Base-by-base conservation (phyloP, 2,329 filamentous ascomycete genomes). In the Aureobasidium pullulans region DNA sequence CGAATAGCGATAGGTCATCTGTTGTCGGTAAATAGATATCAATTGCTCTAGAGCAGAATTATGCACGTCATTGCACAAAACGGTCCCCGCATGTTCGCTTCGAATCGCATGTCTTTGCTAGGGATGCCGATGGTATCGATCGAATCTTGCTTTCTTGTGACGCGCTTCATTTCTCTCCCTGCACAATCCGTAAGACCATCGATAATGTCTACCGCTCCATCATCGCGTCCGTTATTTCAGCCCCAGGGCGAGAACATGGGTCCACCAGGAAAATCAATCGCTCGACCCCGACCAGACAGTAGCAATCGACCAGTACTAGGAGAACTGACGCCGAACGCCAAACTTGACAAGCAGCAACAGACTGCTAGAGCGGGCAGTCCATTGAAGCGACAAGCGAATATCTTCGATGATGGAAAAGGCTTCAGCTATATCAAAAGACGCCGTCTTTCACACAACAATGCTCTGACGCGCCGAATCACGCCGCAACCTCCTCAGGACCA, bases 391-490 rank as follows among this genome's bases (percentile, higher is more conserved):
- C 68, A 62, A 48, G 68, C 68, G 5, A 65, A 70, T 8, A 60
- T 65, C 28, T 63, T 68, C 39, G 66, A 71, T 37, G 64, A 65
- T n/a, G 65, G 60, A 9, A 62, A 66, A 32, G 70, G 70, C 39
- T 66, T 72, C 62, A 69, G 57, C 32, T 72, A 72, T 60, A 62
- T 72, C 37, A 72, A 72, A 66, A 66, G 63, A 58, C 62, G 70
- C 42, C 64, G 64, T 32, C 60, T 64, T 11, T 62, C 59, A 15
- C 57, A 50, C 47, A 48, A 37, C 39, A 48, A 50, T 23, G 43
- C 46, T n/a, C 31, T 47, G 36, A 49, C 46, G 44, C 43, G 37
- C 29, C 36, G 56, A 40, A 40, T 29, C 43, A 43, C 39, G 15
- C 43, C 50, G 49, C 59, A 54, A 32, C 52, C 56, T 16, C 36